Base-by-base conservation (phyloP, 2,329 filamentous ascomycete genomes). In the Passalora sequoiae region DNA sequence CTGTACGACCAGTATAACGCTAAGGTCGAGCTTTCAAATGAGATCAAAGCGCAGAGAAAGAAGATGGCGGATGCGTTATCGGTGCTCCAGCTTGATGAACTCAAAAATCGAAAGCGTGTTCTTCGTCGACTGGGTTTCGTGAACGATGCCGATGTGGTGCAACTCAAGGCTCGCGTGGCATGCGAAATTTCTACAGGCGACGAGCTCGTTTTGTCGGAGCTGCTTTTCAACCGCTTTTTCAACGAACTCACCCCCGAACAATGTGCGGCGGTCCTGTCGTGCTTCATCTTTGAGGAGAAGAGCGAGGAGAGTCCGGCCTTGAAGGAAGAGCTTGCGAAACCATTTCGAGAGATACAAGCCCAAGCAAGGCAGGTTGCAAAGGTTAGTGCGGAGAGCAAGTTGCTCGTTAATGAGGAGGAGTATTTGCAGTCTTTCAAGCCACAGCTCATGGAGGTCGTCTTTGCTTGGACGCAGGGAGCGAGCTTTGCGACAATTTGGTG, bases 251-350 rank as follows among this genome's bases (percentile, higher is more conserved):
- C 82, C 0, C 89, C 92, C 0, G 91, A 97, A 65, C 78, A 91
- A 54, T 86, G 84, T 57, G 92, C 92, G 1, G 79, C 91, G 0
- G 80, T 89, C 4, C 75, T 98, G 46, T 94, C 87, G 58, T 89
- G 87, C 61, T 97, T 98, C 69, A 92, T 98, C 53, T 96, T 97
- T 56, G 94, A 98, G 62, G 92, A 98, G 69, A 95, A 94, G 73
- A 82, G 86, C 36, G 85, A 91, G 57, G 81, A 89, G 9, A 72
- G 80, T 3, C 76, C 80, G 10, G 58, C 69, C 5, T 73, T 96
- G 37, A 84, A 84, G 58, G 89, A 96, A 55, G 86, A 95, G 49
- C 75, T 97, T 22, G 78, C 80, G 43, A 94, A 94, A 70, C 87
- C 89, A 12, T 92, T 81, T 64, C 78, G 84, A 38, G 86, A 94